Percentiles rank a stretch among this genome's conserved stretches.
These are phyloP conservation scores for Solanum habrochaites DNA, from an alignment of 257 asterid species.

Conservation along the genomic window DNA sequence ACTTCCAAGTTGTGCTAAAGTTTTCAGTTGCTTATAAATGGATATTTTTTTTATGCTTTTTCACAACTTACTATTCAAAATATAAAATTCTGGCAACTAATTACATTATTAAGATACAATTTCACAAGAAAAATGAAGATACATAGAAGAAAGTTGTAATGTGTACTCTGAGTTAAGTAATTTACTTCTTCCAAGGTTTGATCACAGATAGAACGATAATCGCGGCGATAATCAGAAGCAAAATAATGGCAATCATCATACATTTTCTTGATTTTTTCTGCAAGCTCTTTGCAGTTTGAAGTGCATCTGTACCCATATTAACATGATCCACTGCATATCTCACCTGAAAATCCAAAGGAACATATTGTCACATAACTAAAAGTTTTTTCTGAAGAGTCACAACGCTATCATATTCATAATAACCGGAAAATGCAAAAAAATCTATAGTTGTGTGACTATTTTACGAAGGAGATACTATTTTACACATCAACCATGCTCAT, in stretches of 20 bases:
- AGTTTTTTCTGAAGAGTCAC: neutral
- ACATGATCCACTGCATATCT: conserved; percentile 71
- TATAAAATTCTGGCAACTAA: neutral
- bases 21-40: neutral
- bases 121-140: neutral
- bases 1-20: neutral
- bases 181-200: conserved; percentile 57
- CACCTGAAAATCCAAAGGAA: conserved; percentile 27
- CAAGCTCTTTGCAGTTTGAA: conserved; percentile 63
- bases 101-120: neutral
- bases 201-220: conserved; percentile 49
- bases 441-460: no score
- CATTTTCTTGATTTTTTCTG: conserved; percentile 76
- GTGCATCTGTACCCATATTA: conserved; percentile 64
- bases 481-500: no score
- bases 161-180: neutral
- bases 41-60: neutral
- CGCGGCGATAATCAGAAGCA: conserved; percentile 44
- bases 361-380: neutral
- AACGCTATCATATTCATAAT: neutral
- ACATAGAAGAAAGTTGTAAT: neutral
- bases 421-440: no score
- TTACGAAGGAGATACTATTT: no score
- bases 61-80: neutral
- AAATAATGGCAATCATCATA: conserved; percentile 47